Base-by-base conservation (phyloP, 1,139 yeast genomes). In the Hansenula sp. region DNA sequence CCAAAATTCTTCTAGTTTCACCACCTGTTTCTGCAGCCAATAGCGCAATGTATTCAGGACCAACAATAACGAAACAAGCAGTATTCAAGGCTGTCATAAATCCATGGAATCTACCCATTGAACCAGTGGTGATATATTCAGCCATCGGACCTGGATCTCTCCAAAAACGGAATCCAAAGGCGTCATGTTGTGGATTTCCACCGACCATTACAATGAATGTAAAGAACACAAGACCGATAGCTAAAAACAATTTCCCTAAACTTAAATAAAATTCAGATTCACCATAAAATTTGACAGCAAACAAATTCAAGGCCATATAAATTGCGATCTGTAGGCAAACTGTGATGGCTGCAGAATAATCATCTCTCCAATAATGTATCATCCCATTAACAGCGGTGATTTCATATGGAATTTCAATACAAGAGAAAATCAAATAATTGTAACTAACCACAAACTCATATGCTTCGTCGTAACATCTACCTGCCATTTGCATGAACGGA, bases 11-110 rank as follows among this genome's bases (percentile, higher is more conserved):
- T 46, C 95, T 72, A 19, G 96, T 19, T 18, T 33, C 95, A 59
- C 84, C 77, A 37, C 71, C 67, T 10, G 86, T 80, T 61, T 86
- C 95, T 47, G 89, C 89, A 8, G 91, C 89, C 36, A 80, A 75
- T 85, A 84, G 81, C 2, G 88, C 75, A 51, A 86, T 80, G 57
- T 84, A 84, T 60, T 85, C 94, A 2, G 91, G 89, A 8, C 93
- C 93, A 10, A 86, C 86, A 51, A 84, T 75, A 10, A 87, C 78
- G 61, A 82, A 84, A 16, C 76, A 68, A 28, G 82, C 81, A 37
- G 74, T 71, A 42, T 74, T 71, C 41, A 84, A 60, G 47, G 84
- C 79, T 2, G 79, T 76, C 49, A 82, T 63, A 52, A 81, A 81
- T 0, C 90, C 93, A 54, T 79, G 77, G 54, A 84, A 83, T 49